Evolutionary conservation across 768 basidiomycete genomes (phyloP).

Genomic region (Auricularia sp.): DNA sequence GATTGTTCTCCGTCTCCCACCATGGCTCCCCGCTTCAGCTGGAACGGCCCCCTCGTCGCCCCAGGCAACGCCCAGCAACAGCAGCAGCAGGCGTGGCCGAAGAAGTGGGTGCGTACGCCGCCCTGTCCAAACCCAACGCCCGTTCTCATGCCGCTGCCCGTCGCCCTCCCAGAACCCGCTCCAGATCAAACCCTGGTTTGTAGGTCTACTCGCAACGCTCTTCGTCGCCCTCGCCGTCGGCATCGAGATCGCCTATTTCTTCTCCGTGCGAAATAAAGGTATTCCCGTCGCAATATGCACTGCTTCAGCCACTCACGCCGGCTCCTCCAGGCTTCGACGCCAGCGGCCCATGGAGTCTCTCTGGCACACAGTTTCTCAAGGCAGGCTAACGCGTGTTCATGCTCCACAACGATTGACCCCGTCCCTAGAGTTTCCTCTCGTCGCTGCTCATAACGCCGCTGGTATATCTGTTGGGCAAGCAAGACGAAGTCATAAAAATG

Average conservation of each 20-base stretch:
- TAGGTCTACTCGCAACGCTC: constrained; percentile 8
- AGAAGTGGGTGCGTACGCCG: neutral
- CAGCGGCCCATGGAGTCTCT: constrained; percentile 38
- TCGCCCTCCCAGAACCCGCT: constrained; percentile 4
- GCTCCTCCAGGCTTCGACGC: constrained; percentile 41
- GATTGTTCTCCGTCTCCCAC: neutral
- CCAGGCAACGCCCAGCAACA: neutral
- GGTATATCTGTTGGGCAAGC: constrained; percentile 27
- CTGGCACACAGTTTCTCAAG: constrained; percentile 36
- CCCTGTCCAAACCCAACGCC: neutral
- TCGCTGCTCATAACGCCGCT: constrained; percentile 41
- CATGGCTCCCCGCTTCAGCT: neutral
- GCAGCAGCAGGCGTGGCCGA: neutral
- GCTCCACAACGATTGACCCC: neutral
- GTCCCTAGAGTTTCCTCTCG: constrained; percentile 47
- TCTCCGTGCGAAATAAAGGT: constrained; percentile 38
- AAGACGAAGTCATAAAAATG: neutral
- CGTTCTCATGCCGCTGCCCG: neutral
- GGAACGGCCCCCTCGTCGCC: neutral
- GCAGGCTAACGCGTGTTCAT: constrained; percentile 18
- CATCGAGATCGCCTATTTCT: constrained; percentile 34
- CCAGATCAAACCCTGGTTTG: constrained; percentile 5
- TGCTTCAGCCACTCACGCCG: constrained; percentile 2
- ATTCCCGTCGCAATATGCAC: constrained; percentile 10
- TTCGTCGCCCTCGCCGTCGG: constrained; percentile 40